These are phyloP conservation scores for Tuber calosporum DNA, from an alignment of 495 filamentous ascomycete genomes.

Conservation along the genomic window DNA sequence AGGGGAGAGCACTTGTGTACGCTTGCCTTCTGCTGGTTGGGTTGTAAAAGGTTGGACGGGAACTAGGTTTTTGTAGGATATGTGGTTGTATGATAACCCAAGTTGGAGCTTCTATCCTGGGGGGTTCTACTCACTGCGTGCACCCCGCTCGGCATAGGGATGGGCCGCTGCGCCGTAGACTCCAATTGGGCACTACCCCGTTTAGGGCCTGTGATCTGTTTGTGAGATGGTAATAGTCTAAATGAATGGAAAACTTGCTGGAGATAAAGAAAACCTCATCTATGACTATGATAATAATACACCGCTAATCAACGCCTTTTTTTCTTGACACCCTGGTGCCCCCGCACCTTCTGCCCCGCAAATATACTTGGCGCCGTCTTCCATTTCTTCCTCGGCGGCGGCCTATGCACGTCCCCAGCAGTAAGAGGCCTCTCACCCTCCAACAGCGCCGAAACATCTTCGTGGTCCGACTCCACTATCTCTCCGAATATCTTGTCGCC, in stretches of 20 bases:
- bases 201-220: not conserved
- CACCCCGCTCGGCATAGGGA: too few relatives aligned
- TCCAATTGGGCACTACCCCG: not conserved
- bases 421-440: not conserved
- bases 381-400: not conserved
- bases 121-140: not conserved
- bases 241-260: not conserved
- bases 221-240: not conserved
- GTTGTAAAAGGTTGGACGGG: not conserved
- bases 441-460: not conserved
- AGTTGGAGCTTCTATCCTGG: not conserved
- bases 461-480: not conserved
- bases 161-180: not conserved
- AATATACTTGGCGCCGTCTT: not conserved
- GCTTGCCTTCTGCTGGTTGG: not conserved
- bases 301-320: not conserved
- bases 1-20: too few relatives aligned
- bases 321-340: not conserved
- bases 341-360: not conserved
- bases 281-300: conserved; percentile 1
- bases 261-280: not conserved
- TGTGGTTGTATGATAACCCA: not conserved
- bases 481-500: not conserved
- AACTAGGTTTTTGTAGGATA: not conserved
- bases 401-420: not conserved